phyloP scores from a whole-genome alignment of 805 yeast genomes.

The Myxozyma melibiosi region DNA sequence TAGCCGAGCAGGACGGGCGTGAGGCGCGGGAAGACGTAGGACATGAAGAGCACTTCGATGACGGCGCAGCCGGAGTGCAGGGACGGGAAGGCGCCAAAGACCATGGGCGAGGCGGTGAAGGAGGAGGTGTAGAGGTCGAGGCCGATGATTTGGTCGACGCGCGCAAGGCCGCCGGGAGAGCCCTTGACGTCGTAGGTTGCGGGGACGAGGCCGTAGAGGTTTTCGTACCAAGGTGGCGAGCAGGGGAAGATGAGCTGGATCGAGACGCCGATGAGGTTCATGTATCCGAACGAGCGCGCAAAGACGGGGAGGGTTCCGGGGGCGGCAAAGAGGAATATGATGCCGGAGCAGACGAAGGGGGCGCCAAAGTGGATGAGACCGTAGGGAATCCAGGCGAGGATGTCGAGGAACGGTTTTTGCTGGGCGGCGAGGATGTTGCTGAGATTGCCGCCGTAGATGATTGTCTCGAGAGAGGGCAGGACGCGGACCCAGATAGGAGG shows the following conservation, averaged over 20 bases:
- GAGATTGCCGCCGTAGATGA: slow-evolving; percentile 87
- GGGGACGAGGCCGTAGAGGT: slow-evolving; percentile 78
- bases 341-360: slow-evolving; percentile 81
- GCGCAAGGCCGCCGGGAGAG: slow-evolving; percentile 90
- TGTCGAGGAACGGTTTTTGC: slow-evolving; percentile 65
- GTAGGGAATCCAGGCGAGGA: slow-evolving; percentile 94
- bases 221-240: slow-evolving; percentile 94
- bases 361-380: slow-evolving; percentile 88
- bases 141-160: slow-evolving; percentile 80
- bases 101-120: slow-evolving; percentile 83
- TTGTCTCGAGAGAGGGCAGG: slow-evolving; percentile 89
- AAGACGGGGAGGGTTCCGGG: slow-evolving; percentile 81
- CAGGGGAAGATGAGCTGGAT: slow-evolving; percentile 84
- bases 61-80: slow-evolving; percentile 93
- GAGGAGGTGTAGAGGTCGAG: slow-evolving; percentile 80
- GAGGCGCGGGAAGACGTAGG: slow-evolving; percentile 75
- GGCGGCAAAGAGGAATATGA: slow-evolving; percentile 85
- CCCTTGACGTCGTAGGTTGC: slow-evolving; percentile 92
- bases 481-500: slow-evolving; percentile 90
- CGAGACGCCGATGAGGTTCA: slow-evolving; percentile 84
- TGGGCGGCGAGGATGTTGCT: slow-evolving; percentile 75
- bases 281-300: slow-evolving; percentile 92
- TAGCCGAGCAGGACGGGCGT: slow-evolving; percentile 68
- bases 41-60: slow-evolving; percentile 85
- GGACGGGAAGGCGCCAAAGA: slow-evolving; percentile 87